Evolutionary conservation across 2,329 filamentous ascomycete genomes (phyloP).

Genomic region (Metarhizium humberi): DNA sequence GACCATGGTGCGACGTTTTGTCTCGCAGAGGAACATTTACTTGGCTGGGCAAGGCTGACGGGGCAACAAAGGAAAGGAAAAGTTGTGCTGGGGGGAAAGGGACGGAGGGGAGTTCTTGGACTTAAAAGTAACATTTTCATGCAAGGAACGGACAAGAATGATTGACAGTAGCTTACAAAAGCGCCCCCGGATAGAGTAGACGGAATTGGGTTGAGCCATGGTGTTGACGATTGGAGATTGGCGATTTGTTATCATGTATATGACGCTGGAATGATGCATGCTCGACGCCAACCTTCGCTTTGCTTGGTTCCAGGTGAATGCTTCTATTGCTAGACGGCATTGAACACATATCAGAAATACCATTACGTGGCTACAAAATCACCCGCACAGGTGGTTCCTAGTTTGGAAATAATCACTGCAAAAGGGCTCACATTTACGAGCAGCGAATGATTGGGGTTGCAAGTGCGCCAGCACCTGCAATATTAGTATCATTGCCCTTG

Average conservation of each 20-base stretch:
- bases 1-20: neutral
- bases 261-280: constrained; percentile 8
- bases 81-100: neutral
- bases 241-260: constrained; percentile 5
- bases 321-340: neutral
- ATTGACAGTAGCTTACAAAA: neutral
- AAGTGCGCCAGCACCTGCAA: neutral
- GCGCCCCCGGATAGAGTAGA: neutral
- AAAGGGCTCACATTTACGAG: neutral
- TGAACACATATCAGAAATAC: neutral
- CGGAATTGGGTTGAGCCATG: neutral
- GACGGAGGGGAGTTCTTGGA: neutral
- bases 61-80: neutral
- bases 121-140: neutral
- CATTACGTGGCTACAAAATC: neutral
- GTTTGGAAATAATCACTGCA: neutral
- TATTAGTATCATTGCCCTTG: neutral
- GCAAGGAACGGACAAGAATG: neutral
- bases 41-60: neutral
- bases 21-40: neutral
- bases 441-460: neutral
- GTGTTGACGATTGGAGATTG: neutral
- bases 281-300: neutral
- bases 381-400: neutral
- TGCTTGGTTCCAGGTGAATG: neutral